These are phyloP conservation scores for Cladosporium sp. DNA, from an alignment of 2,329 filamentous ascomycete species.

Conservation along the genomic window DNA sequence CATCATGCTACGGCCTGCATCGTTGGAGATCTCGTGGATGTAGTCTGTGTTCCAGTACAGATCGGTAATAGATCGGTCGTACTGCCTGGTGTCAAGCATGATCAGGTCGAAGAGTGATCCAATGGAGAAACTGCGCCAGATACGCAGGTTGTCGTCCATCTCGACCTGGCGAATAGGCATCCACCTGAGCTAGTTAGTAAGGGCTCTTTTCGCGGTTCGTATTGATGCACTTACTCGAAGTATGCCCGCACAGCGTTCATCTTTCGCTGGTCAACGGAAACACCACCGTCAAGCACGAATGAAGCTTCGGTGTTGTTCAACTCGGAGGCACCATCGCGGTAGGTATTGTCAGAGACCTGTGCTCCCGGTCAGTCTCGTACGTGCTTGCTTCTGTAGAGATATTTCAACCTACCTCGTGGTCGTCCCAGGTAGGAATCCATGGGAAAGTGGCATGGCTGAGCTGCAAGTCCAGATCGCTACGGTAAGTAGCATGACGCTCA, in stretches of 20 bases:
- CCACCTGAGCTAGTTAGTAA: slow-evolving; percentile 15
- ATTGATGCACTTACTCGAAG: neutral
- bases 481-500: slow-evolving; percentile 54
- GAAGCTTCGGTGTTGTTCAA: slow-evolving; percentile 65
- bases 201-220: neutral
- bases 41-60: slow-evolving; percentile 38
- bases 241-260: slow-evolving; percentile 50
- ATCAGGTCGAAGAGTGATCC: slow-evolving; percentile 64
- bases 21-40: slow-evolving; percentile 53
- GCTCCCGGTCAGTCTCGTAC: slow-evolving; percentile 40
- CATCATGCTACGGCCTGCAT: slow-evolving; percentile 66
- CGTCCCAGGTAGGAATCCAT: slow-evolving; percentile 64
- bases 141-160: slow-evolving; percentile 64
- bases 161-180: slow-evolving; percentile 61
- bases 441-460: slow-evolving; percentile 54
- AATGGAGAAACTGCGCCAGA: slow-evolving; percentile 65
- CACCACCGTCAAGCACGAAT: slow-evolving; percentile 53
- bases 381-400: slow-evolving; percentile 30
- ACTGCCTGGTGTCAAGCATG: slow-evolving; percentile 66
- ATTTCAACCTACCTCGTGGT: slow-evolving; percentile 38
- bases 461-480: slow-evolving; percentile 58
- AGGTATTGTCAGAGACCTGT: slow-evolving; percentile 60
- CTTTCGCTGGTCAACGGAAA: slow-evolving; percentile 69
- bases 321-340: slow-evolving; percentile 56
- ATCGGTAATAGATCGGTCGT: slow-evolving; percentile 62